These are phyloP conservation scores for Neurospora pannonica DNA, from an alignment of 495 filamentous ascomycete species.

Conservation along the genomic window DNA sequence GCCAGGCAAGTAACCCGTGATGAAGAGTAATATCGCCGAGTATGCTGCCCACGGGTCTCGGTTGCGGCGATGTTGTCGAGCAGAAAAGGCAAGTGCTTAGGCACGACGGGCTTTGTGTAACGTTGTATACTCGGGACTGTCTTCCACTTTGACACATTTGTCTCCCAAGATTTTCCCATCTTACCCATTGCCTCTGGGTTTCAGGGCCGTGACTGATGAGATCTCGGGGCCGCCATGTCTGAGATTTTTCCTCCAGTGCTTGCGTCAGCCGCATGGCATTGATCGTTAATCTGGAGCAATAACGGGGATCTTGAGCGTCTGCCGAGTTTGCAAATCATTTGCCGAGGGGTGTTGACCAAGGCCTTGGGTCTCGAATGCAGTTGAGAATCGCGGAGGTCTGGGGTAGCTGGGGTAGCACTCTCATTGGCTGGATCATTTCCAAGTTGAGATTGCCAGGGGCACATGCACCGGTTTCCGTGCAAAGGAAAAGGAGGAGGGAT, in stretches of 20 bases:
- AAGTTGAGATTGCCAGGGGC: background rate
- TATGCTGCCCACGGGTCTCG: background rate
- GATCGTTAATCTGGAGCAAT: background rate
- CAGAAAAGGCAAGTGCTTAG: background rate
- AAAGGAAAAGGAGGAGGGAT: background rate
- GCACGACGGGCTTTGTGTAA: background rate
- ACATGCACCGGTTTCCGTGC: background rate
- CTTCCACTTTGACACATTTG: background rate
- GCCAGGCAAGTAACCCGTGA: background rate
- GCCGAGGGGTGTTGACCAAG: background rate
- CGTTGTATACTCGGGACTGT: background rate
- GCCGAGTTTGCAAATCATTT: background rate
- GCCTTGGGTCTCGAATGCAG: background rate
- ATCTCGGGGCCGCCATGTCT: background rate
- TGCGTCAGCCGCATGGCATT: background rate
- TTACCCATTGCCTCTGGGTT: background rate
- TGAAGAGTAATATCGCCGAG: background rate
- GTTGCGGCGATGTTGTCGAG: background rate
- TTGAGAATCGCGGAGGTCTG: background rate
- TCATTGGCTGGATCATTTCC: background rate
- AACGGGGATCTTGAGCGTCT: background rate
- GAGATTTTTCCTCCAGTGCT: background rate
- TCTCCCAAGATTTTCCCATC: background rate
- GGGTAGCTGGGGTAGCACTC: background rate
- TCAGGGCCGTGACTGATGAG: background rate